Evolutionary conservation across 2,329 filamentous ascomycete genomes (phyloP), one percentile per base, ranked within the genome.

Genomic region (Cryoendolithus antarcticus): DNA sequence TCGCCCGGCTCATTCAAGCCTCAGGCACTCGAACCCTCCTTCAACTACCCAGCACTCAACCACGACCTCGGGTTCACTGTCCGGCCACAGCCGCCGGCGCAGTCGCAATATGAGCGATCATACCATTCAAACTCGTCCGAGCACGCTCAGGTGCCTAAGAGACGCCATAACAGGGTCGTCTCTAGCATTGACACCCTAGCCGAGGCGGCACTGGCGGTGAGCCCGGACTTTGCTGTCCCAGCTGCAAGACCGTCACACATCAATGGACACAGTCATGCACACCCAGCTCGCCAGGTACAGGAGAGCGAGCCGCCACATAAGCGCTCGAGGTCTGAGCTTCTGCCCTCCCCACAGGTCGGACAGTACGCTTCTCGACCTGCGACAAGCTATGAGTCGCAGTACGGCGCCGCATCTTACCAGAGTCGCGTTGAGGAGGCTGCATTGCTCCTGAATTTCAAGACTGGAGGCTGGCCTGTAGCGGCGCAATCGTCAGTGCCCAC

Each of bases 311-410:
- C 71, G 34, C 74, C 74, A 3, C 58, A 71, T 12, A 80, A 80
- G 57, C 69, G 76, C 32, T 67, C 72, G 35, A 70, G 74, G 45
- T 78, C 75, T 32, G 75, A 77, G 49, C 63, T 71, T 48, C 59
- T 70, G 37, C 61, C 63, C 10, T 66, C 67, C 19, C 67, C 65
- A 11, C 58, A 62, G 15, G 55, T 62, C 12, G 54, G 61, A 34
- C 49, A 53, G 21, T 52, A 56, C 29, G 53, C 57, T 27, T 60
- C 63, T 28, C 53, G 67, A 41, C 67, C 67, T 10, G 61, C 62
- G 34, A 70, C 66, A 30, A 70, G 66, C 53, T 64, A 70, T 47
- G 60, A 60, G 44, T 51, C 59, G 13, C 47, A 44, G 43, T 37
- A 43, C 9, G 35, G 44, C 35, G 44, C 31, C 24, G 39, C 44